Conservation (phyloP, 495 filamentous ascomycete genomes). For the Lasiosphaeria miniovina region DNA sequence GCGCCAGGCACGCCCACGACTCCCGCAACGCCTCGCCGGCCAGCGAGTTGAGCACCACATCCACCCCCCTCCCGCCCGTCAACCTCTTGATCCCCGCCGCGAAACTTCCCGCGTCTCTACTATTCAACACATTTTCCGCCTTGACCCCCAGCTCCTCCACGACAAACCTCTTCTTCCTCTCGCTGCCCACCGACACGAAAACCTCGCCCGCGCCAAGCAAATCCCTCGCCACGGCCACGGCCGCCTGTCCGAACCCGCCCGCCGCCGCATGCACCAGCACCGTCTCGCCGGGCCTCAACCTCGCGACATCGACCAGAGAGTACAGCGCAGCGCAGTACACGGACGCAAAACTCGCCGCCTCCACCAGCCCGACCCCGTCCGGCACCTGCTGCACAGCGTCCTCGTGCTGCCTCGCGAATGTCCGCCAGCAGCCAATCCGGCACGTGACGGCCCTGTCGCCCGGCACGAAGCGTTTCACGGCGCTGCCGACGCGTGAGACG, state of each 20-base stretch:
- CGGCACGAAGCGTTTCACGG: slow-evolving; percentile 12
- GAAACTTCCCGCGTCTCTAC: slow-evolving; percentile 31
- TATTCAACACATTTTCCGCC: slow-evolving; percentile 48
- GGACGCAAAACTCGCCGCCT: slow-evolving; percentile 30
- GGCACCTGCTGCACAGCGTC: slow-evolving; percentile 1
- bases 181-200: slow-evolving; percentile 38
- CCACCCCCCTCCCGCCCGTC: slow-evolving; percentile 49
- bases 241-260: slow-evolving; percentile 47
- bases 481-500: slow-evolving; percentile 39
- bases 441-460: slow-evolving; percentile 32
- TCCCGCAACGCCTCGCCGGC: slow-evolving; percentile 47
- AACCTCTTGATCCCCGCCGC: slow-evolving; percentile 35
- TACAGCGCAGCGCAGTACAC: slow-evolving; percentile 34
- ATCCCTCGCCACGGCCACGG: slow-evolving; percentile 41
- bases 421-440: slow-evolving; percentile 26
- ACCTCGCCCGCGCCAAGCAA: slow-evolving; percentile 29
- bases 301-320: slow-evolving; percentile 29
- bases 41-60: slow-evolving; percentile 53
- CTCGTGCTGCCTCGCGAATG: slow-evolving; percentile 13
- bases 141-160: slow-evolving; percentile 42
- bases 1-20: slow-evolving; percentile 45
- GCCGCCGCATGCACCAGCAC: slow-evolving; percentile 54
- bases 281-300: slow-evolving; percentile 40
- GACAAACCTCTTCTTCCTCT: slow-evolving; percentile 46
- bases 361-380: slow-evolving; percentile 30